These are phyloP conservation scores for Stylosanthes scabra DNA, from an alignment of 331 rosid genomes.

Conservation along the genomic window DNA sequence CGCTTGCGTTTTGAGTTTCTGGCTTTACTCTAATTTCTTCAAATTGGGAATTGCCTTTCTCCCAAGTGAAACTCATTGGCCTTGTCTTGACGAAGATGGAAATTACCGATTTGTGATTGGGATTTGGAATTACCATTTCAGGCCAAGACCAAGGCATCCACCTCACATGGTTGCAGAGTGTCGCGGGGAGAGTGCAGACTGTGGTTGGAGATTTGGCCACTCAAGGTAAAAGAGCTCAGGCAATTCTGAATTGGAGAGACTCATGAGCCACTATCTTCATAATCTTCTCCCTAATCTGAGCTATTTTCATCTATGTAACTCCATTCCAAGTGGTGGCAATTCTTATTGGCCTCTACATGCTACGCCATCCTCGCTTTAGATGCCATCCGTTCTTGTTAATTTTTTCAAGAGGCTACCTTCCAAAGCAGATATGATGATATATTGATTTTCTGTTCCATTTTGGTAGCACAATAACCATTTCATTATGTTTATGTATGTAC, in stretches of 20 bases:
- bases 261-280: slow-evolving; percentile 89
- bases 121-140: slow-evolving; percentile 81
- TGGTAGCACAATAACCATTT: slow-evolving; percentile 36
- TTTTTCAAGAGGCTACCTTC: slow-evolving; percentile 97
- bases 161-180: slow-evolving; percentile 89
- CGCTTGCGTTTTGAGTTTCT: too few relatives aligned
- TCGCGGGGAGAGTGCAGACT: slow-evolving; percentile 83
- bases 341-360: slow-evolving; percentile 67
- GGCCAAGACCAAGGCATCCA: slow-evolving; percentile 84
- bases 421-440: slow-evolving; percentile 72
- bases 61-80: too few relatives aligned
- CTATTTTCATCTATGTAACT: slow-evolving; percentile 79
- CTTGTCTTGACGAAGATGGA: too few relatives aligned
- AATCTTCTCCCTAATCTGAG: slow-evolving; percentile 81
- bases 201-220: slow-evolving; percentile 97
- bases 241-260: slow-evolving; percentile 86
- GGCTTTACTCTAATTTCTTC: too few relatives aligned
- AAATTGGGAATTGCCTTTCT: too few relatives aligned
- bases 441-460: slow-evolving; percentile 21
- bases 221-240: slow-evolving; percentile 89
- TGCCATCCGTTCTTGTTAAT: slow-evolving; percentile 88
- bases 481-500: slow-evolving; percentile 31
- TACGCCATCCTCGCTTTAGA: slow-evolving; percentile 86
- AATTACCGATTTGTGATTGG: slow-evolving; percentile 46
- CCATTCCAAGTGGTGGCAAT: slow-evolving; percentile 90